Base-by-base conservation (phyloP, 495 filamentous ascomycete species). In the Daldinia childiae region DNA sequence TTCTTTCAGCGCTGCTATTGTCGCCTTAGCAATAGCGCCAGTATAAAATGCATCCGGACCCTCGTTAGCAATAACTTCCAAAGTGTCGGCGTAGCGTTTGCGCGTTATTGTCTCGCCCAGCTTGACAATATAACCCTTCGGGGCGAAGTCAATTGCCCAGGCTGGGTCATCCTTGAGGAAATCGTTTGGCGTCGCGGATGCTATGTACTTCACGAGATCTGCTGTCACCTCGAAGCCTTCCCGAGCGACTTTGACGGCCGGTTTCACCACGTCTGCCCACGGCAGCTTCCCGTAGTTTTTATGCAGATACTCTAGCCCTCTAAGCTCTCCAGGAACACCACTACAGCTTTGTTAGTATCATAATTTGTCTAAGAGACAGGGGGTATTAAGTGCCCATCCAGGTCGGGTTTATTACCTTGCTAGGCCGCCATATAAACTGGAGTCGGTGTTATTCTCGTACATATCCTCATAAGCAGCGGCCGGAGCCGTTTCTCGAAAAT, bases 81-180 rank as follows among this genome's bases (percentile, higher is more conserved):
- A 81, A 0, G 91, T 93, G 54, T 91, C 82, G 1, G 91, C 92
- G 75, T 92, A 93, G 34, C 93, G 84, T 68, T 87, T 88, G 12
- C 92, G 82, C 0, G 90, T 93, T 29, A 96, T 90, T 0, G 79
- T 90, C 56, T 94, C 91, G 17, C 88, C 89, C 8, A 92, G 75
- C 14, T 82, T 81, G 17, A 94, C 76, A 1, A 86, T 81, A 0
- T 86, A 64, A 32, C 82, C 82, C 43, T 93, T 89, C 1, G 93
- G 93, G 14, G 92, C 92, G 73, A 95, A 96, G 74, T 96, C 92
- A 26, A 91, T 79, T 1, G 92, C 91, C 89, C 91, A 96, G 0
- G 84, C 82, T 0, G 91, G 90, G 65, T 94, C 84, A 1, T 88
- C 80, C 4, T 84, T 83, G 2, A 82, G 82, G 26, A 71, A 62